Conservation (phyloP, 2,329 filamentous ascomycete species). For the Fusarium pseudograminearum region DNA sequence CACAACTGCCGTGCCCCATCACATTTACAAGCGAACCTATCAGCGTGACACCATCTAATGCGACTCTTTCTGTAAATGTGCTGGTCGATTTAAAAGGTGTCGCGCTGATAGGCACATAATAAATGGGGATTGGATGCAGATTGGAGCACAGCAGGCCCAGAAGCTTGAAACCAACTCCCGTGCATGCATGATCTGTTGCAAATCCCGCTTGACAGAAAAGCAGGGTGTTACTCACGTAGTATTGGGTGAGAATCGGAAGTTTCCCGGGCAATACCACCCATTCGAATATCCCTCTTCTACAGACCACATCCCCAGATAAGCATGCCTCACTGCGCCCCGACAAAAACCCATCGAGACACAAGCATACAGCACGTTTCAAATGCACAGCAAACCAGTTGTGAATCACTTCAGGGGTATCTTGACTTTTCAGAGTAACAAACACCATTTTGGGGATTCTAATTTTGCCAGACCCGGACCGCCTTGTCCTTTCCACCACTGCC, state of each 20-base stretch:
- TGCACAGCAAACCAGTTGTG: slow-evolving; percentile 19
- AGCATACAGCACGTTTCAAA: slow-evolving; percentile 14
- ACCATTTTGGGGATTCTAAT: slow-evolving; percentile 55
- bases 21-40: slow-evolving; percentile 44
- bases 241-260: slow-evolving; percentile 31
- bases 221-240: background rate
- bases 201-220: slow-evolving; percentile 3
- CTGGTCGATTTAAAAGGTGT: slow-evolving; percentile 16
- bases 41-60: slow-evolving; percentile 4
- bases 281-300: no score
- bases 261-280: slow-evolving; percentile 16
- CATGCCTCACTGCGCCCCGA: slow-evolving; percentile 12
- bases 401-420: slow-evolving; percentile 44
- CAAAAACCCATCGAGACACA: background rate
- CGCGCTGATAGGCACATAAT: slow-evolving; percentile 8
- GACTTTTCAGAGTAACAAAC: slow-evolving; percentile 36
- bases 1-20: slow-evolving; percentile 19
- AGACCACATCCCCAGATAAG: slow-evolving; percentile 26
- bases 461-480: slow-evolving; percentile 74
- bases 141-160: slow-evolving; percentile 22
- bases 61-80: slow-evolving; percentile 5
- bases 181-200: slow-evolving; percentile 39
- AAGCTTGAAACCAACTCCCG: slow-evolving; percentile 29
- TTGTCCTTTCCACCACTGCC: slow-evolving; percentile 96
- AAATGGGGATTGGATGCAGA: slow-evolving; percentile 16